Evolutionary conservation across 345 rosid genomes (phyloP), one percentile per base, ranked within the genome.

Genomic region (Iberis pinnata): DNA sequence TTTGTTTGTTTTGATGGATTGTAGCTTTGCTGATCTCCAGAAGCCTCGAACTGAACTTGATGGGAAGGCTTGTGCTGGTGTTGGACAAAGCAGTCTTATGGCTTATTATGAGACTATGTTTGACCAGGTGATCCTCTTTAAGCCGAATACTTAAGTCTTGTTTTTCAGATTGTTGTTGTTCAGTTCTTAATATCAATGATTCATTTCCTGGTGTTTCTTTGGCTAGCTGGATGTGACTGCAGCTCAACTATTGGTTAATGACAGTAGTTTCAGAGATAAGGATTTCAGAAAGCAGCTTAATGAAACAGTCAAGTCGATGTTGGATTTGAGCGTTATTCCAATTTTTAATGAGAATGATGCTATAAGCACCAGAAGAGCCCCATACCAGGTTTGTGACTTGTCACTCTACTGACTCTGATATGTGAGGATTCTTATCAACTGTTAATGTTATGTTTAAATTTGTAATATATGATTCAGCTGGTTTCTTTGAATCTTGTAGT

Each of bases 21-120:
- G 18, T 67, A 86, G 99, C 74, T 83, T 93, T 47, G 88, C 97
- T 44, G 97, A 93, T 72, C 99, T 93, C 43, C 99, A 93, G 69
- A 88, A 88, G 61, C 97, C 97, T 27, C 99, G 79, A 70, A 54
- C 52, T 56, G 97, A 93, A 46, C 78, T 88, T 58, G 88, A 83
- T 72, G 99, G 99, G 57, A 93, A 93, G 80, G 99, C 90, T 17
- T 93, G 97, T 70, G 99, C 99, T 17, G 99, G 88, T 68, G 99
- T 93, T 64, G 99, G 99, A 64, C 99, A 93, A 67, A 93, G 81
- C 52, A 75, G 94, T 70, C 83, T 93, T 25, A 88, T 93, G 99
- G 89, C 99, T 64, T 72, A 88, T 38, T 93, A 88, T 68, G 99
- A 93, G 78, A 59, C 89, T 31, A 64, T 93, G 73, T 93, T 93